Base-by-base conservation (phyloP, 331 rosid species). In the Quercus phellos region DNA sequence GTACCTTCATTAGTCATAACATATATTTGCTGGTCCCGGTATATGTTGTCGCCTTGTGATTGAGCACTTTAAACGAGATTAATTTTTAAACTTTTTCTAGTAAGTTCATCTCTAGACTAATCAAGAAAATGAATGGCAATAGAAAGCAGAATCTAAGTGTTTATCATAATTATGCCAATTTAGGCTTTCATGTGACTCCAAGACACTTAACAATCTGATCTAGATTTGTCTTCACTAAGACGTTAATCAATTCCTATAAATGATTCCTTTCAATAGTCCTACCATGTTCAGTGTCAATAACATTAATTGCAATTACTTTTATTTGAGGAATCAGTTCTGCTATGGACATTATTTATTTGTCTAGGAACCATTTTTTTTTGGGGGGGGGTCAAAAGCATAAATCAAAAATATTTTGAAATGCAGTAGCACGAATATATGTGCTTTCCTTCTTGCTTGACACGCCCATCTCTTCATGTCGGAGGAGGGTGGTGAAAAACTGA, bases 171-270 rank as follows among this genome's bases (percentile, higher is more conserved):
- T 79, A 80, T 82, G 79, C 72, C 78, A 42, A 32, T 77, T 61
- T 73, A 77, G 72, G 77, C 82, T 84, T 80, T 80, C 82, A 78
- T 72, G 80, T 71, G 83, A 56, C 75, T 70, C 72, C 87, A 80
- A 70, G 70, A 77, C 67, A 38, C 74, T 82, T 77, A 64, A 64
- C 72, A 64, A 76, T 81, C 81, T 81, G 82, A 53, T 14, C 61
- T 32, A 85, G 77, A 74, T 81, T 87, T 89, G 88, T 87, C 90
- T 84, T 84, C 83, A 77, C 74, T 74, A 30, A 55, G 72, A 78
- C 55, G 59, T 75, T 74, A 27, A 70, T 75, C 74, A 84, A 22
- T 56, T 78, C 63, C 73, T 81, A 11, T 21, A 55, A 63, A 69
- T 78, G 51, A 78, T 76, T 78, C 73, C 38, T 13, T 50, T 46